phyloP scores from a whole-genome alignment of 1,284 basidiomycete genomes.

The Boletus semigastroideus region DNA sequence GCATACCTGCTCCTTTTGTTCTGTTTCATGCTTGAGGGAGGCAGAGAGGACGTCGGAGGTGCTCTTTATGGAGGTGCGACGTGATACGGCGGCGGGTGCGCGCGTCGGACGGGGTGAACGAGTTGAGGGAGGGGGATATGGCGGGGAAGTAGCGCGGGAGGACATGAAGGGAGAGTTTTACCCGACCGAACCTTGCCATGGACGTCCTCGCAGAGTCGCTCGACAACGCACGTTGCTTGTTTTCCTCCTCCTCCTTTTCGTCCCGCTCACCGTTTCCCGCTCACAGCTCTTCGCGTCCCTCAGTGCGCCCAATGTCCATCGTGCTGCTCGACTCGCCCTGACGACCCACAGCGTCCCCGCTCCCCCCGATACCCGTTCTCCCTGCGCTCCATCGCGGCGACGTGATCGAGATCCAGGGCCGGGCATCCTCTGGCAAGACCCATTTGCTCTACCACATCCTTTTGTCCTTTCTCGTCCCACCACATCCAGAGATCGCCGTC shows the following conservation, averaged over 20 bases:
- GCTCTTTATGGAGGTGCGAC: slow-evolving; percentile 51
- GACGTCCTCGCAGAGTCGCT: slow-evolving; percentile 47
- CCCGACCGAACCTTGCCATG: slow-evolving; percentile 11
- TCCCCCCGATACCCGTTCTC: slow-evolving; percentile 30
- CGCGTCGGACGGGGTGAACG: slow-evolving; percentile 45
- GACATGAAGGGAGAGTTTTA: slow-evolving; percentile 22
- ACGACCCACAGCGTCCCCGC: slow-evolving; percentile 20
- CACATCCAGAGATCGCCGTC: slow-evolving; percentile 51
- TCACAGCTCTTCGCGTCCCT: slow-evolving; percentile 23
- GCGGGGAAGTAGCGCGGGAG: slow-evolving; percentile 43
- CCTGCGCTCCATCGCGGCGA: slow-evolving; percentile 37
- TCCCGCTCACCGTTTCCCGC: slow-evolving; percentile 13
- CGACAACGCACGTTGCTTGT: slow-evolving; percentile 38
- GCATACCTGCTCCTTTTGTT: slow-evolving; percentile 75
- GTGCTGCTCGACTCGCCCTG: neutral
- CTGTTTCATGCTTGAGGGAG: slow-evolving; percentile 70
- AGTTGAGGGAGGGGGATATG: slow-evolving; percentile 38
- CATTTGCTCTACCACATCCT: slow-evolving; percentile 67
- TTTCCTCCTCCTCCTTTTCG: neutral
- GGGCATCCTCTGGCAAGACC: slow-evolving; percentile 71
- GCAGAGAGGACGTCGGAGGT: slow-evolving; percentile 51
- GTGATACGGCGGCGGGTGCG: slow-evolving; percentile 39
- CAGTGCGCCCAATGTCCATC: slow-evolving; percentile 9
- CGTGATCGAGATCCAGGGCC: slow-evolving; percentile 74
- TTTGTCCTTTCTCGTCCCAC: slow-evolving; percentile 52